Evolutionary conservation across 129 eudicot species (phyloP).

Genomic region (Cynara cardunculus): DNA sequence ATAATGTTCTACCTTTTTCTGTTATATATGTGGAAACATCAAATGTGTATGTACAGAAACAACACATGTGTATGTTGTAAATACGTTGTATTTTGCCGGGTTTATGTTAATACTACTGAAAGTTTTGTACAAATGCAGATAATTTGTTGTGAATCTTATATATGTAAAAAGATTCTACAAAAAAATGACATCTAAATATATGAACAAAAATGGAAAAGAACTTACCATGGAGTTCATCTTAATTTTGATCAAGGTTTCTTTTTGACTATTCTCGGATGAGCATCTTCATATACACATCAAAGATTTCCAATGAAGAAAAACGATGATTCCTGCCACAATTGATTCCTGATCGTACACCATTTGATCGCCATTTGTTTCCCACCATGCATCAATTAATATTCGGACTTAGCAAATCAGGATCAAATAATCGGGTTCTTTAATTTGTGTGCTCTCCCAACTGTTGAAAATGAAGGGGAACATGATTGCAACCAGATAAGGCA

Average conservation of each 20-base stretch:
- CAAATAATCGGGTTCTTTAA: background rate
- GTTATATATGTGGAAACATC: constrained; percentile 8
- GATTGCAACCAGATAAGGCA: constrained; percentile 17
- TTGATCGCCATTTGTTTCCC: constrained; percentile 4
- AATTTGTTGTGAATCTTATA: background rate
- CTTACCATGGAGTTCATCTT: background rate
- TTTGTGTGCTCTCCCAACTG: background rate
- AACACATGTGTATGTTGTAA: background rate
- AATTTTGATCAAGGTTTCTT: background rate
- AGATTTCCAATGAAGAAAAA: background rate
- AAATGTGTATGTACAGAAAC: background rate
- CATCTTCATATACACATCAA: background rate
- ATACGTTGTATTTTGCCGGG: background rate
- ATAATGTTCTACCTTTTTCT: constrained; percentile 21
- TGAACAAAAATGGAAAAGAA: background rate
- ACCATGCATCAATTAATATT: constrained; percentile 6
- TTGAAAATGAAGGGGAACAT: constrained; percentile 7
- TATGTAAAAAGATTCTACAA: background rate
- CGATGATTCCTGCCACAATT: background rate
- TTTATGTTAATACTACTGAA: background rate
- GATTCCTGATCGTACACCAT: background rate
- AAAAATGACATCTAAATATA: background rate
- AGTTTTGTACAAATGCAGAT: background rate
- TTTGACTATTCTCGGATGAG: background rate
- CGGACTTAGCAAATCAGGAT: background rate